A percentile compares a stretch with the other conserved stretches of the same genome.
phyloP scores from a whole-genome alignment of 2,329 filamentous ascomycete genomes.

The Escovopsis weberi region DNA sequence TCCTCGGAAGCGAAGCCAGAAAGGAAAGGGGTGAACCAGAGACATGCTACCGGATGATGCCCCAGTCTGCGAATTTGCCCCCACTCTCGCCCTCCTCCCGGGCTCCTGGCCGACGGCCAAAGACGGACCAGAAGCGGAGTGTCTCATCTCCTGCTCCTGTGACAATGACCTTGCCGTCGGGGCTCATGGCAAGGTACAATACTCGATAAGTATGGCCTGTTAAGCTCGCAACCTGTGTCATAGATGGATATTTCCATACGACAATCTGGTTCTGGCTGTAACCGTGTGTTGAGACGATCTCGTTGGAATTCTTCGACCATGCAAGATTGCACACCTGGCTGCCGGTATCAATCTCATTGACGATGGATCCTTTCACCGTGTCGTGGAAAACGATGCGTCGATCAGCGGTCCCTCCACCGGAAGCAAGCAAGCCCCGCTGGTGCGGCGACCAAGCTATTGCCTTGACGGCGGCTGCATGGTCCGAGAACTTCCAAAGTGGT shows the following conservation, averaged over 20 bases:
- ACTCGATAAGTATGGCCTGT: constrained; percentile 96
- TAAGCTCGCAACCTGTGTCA: constrained; percentile 90
- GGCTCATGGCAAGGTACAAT: constrained; percentile 92
- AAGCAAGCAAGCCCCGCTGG: constrained; percentile 85
- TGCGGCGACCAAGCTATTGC: constrained; percentile 97
- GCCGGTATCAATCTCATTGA: constrained; percentile 88
- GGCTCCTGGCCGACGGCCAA: constrained; percentile 64
- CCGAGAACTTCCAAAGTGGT: constrained; percentile 83
- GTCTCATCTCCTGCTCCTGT: constrained; percentile 96
- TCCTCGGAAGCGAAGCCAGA: not conserved
- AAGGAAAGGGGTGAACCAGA: not conserved
- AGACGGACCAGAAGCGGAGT: constrained; percentile 90
- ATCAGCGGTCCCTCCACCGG: constrained; percentile 89
- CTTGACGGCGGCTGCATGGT: constrained; percentile 92
- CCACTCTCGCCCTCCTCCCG: constrained; percentile 51
- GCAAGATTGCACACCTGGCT: constrained; percentile 98
- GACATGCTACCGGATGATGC: constrained; percentile 52
- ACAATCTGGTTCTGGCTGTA: constrained; percentile 98
- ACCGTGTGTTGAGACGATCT: constrained; percentile 92
- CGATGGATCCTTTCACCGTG: constrained; percentile 63
- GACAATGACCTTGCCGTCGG: constrained; percentile 83
- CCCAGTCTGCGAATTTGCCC: constrained; percentile 59
- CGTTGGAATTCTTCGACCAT: constrained; percentile 95
- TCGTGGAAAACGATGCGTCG: constrained; percentile 97
- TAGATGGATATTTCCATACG: constrained; percentile 97